Conservation (phyloP, 345 rosid species). For the Eucalyptus regnans region DNA sequence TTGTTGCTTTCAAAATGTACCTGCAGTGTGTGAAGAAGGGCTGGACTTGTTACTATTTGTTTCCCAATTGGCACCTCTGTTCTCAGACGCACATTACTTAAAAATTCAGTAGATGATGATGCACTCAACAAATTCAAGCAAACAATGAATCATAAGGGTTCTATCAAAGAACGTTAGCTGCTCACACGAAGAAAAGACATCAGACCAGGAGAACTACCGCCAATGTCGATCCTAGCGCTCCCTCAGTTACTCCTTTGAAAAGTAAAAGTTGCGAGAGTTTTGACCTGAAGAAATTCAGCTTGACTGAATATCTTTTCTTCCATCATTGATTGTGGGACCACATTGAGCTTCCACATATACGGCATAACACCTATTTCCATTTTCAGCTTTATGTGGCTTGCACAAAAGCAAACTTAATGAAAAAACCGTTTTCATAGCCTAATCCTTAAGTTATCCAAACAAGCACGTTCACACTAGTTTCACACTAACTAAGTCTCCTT, state of each 20-base stretch:
- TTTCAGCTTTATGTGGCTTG: not conserved
- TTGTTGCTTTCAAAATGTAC: conserved; percentile 38
- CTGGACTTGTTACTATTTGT: not conserved
- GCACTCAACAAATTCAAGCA: not conserved
- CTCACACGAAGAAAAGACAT: not conserved
- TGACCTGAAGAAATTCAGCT: not conserved
- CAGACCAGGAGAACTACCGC: not conserved
- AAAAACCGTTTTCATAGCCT: not conserved
- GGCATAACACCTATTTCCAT: not conserved
- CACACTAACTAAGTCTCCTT: not conserved
- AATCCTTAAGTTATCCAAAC: not conserved
- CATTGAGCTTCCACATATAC: not conserved
- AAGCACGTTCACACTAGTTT: not conserved
- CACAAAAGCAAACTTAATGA: not conserved
- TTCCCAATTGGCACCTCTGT: not conserved
- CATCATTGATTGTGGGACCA: not conserved
- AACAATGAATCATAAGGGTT: not conserved
- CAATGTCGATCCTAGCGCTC: not conserved
- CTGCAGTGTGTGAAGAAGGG: conserved; percentile 3
- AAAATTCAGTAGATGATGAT: not conserved
- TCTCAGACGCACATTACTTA: not conserved
- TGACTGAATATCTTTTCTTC: not conserved
- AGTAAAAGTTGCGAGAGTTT: not conserved
- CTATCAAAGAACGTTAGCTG: not conserved
- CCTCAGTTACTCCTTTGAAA: not conserved